Evolutionary conservation across 192 early-diverging fungal genomes (phyloP).

Genomic region (Rhizophagus clarus): DNA sequence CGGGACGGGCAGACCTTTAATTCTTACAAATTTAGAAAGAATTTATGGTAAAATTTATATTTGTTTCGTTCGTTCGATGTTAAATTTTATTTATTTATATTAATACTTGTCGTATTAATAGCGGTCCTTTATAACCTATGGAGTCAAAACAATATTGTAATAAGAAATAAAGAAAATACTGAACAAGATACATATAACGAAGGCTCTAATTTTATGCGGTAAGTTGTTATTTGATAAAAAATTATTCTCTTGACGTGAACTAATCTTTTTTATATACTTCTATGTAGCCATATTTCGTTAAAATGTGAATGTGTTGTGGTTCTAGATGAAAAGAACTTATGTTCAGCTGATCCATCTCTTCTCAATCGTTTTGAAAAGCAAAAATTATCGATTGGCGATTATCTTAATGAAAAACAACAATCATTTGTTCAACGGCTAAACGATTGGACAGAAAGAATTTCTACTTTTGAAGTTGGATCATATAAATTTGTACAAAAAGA

Average conservation of each 20-base stretch:
- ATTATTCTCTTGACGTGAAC: too few relatives aligned
- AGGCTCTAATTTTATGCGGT: conserved; percentile 4
- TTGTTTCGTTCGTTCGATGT: too few relatives aligned
- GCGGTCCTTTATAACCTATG: conserved; percentile 24
- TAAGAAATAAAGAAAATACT: too few relatives aligned
- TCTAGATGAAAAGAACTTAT: conserved; percentile 15
- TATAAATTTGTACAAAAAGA: background rate
- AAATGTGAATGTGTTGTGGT: conserved; percentile 20
- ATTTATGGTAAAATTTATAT: conserved; percentile 17
- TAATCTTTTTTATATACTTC: too few relatives aligned
- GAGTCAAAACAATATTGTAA: conserved; percentile 29
- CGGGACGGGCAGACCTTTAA: conserved; percentile 26
- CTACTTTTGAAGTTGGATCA: background rate
- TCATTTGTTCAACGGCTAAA: background rate
- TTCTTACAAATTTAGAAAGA: conserved; percentile 25
- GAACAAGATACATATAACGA: background rate
- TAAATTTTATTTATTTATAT: too few relatives aligned
- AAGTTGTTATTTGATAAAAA: background rate
- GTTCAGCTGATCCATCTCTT: conserved; percentile 22
- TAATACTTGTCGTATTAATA: background rate
- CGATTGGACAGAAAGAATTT: conserved; percentile 9
- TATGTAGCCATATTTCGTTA: background rate
- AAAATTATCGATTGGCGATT: conserved; percentile 11
- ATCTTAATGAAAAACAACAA: background rate
- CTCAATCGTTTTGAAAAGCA: conserved; percentile 26